Percentiles rank a stretch among this genome's conserved stretches.
phyloP scores from a whole-genome alignment of 1,284 basidiomycete genomes.

The Puccinia horiana region DNA sequence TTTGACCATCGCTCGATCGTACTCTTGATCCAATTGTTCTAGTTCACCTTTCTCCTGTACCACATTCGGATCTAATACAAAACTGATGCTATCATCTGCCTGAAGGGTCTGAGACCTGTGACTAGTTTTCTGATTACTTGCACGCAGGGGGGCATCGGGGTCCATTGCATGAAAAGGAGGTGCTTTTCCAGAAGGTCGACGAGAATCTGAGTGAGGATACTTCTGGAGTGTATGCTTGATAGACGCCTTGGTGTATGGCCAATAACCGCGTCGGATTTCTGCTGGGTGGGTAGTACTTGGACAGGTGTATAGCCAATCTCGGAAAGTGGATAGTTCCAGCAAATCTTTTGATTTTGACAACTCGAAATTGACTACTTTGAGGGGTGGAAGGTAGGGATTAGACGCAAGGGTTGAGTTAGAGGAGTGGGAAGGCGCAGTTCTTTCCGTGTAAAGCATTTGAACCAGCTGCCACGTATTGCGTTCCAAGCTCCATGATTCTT shows the following conservation, averaged over 20 bases:
- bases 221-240: conserved; percentile 67
- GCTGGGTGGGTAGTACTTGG: conserved; percentile 66
- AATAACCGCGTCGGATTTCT: conserved; percentile 74
- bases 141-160: conserved; percentile 67
- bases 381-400: conserved; percentile 62
- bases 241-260: conserved; percentile 75
- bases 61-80: background rate
- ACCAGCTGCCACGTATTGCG: conserved; percentile 77
- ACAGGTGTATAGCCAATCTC: conserved; percentile 78
- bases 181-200: conserved; percentile 2
- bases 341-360: conserved; percentile 68
- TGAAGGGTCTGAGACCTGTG: conserved; percentile 69
- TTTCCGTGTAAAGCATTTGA: conserved; percentile 65
- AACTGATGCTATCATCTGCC: conserved; percentile 43
- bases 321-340: conserved; percentile 68
- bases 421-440: conserved; percentile 22
- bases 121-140: conserved; percentile 61
- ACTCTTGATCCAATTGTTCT: conserved; percentile 63
- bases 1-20: conserved; percentile 73
- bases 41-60: conserved; percentile 28
- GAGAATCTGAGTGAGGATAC: conserved; percentile 59
- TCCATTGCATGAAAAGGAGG: conserved; percentile 68
- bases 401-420: background rate
- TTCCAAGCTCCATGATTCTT: conserved; percentile 69
- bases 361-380: conserved; percentile 70